A percentile compares a stretch with the other conserved stretches of the same genome.
Evolutionary conservation across 2,329 filamentous ascomycete species (phyloP).

Genomic region (Penicillium digitatum): DNA sequence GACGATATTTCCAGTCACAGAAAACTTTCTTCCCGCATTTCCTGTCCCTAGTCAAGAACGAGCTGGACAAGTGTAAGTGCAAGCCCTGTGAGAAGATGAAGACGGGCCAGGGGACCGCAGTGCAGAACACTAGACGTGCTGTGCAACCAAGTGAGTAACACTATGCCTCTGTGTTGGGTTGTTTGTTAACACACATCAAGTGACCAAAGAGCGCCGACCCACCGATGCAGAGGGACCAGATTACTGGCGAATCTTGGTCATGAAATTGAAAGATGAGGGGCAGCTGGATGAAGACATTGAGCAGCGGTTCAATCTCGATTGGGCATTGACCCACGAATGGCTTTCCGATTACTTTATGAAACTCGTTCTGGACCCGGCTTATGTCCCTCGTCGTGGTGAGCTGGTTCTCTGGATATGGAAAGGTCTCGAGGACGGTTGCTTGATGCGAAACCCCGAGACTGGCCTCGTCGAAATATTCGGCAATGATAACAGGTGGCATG

Average conservation of each 20-base stretch:
- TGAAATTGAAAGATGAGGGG: slow-evolving; percentile 44
- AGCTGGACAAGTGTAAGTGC: slow-evolving; percentile 48
- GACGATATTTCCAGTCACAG: slow-evolving; percentile 51
- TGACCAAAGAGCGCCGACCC: neutral
- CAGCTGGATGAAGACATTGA: slow-evolving; percentile 45
- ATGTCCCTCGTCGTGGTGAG: slow-evolving; percentile 54
- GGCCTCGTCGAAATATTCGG: slow-evolving; percentile 35
- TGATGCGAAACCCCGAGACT: slow-evolving; percentile 34
- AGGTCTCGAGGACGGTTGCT: slow-evolving; percentile 32
- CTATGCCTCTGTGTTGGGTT: neutral
- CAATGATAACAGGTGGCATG: slow-evolving; percentile 31
- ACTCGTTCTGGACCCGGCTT: slow-evolving; percentile 46
- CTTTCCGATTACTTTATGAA: slow-evolving; percentile 44
- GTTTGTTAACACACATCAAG: neutral
- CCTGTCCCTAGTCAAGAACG: slow-evolving; percentile 49
- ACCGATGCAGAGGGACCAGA: slow-evolving; percentile 18
- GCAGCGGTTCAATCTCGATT: slow-evolving; percentile 54
- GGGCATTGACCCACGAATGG: slow-evolving; percentile 49
- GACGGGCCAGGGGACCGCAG: slow-evolving; percentile 8
- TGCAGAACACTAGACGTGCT: neutral
- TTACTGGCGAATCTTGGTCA: slow-evolving; percentile 33
- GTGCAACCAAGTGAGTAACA: neutral
- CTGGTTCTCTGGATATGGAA: slow-evolving; percentile 51
- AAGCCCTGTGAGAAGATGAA: slow-evolving; percentile 41
- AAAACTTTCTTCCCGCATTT: slow-evolving; percentile 57